These are phyloP conservation scores for Colletotrichum sp. DNA, from an alignment of 2,329 filamentous ascomycete genomes.

Conservation along the genomic window DNA sequence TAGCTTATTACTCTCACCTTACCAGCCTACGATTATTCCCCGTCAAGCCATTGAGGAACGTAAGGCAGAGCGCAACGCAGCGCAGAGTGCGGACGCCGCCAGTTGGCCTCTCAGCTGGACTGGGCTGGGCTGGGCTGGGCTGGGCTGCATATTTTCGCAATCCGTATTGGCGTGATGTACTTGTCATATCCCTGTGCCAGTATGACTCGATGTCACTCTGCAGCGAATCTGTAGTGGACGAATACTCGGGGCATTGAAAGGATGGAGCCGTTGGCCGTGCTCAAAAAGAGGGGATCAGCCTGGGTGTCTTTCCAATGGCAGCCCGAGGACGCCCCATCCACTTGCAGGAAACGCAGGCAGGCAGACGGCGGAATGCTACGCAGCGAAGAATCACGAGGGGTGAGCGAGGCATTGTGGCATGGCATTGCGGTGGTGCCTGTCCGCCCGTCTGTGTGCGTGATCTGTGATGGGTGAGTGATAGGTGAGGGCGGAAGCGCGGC, in stretches of 20 bases:
- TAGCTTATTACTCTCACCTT: not conserved
- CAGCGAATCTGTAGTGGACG: not conserved
- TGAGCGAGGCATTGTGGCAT: not conserved
- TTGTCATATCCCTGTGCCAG: not conserved
- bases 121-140: not conserved
- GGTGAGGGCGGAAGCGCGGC: not conserved
- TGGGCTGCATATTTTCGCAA: not conserved
- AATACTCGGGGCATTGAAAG: not conserved
- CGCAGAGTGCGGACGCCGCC: not conserved
- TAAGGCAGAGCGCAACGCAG: not conserved
- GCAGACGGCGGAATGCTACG: not conserved
- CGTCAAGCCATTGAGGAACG: not conserved
- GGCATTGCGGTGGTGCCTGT: not conserved
- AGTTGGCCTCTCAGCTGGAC: not conserved
- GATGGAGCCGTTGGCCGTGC: not conserved
- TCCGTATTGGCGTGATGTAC: not conserved
- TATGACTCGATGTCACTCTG: not conserved
- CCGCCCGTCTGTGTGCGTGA: not conserved
- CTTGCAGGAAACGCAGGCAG: not conserved
- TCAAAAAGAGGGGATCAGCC: constrained; percentile 1
- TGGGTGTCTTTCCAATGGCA: constrained; percentile 4
- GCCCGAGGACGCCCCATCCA: not conserved
- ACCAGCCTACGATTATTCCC: not conserved
- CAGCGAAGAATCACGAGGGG: not conserved
- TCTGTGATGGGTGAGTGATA: not conserved